A percentile compares a stretch with the other conserved stretches of the same genome.
Evolutionary conservation across 768 basidiomycete species (phyloP).

Genomic region (Dacryopinax spathularia): DNA sequence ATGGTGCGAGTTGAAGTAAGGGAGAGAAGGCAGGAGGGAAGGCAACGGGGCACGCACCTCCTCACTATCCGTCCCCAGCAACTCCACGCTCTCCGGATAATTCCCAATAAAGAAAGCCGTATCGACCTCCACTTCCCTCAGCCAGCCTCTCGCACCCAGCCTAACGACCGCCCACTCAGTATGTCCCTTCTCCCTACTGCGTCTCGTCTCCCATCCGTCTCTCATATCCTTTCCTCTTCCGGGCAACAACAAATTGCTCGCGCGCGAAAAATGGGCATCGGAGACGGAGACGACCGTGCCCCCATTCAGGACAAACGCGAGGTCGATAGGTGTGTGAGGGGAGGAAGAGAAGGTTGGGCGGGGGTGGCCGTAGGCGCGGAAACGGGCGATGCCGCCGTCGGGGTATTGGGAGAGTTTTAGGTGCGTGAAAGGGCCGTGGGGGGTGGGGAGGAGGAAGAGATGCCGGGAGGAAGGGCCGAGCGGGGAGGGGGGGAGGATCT

Average conservation of each 20-base stretch:
- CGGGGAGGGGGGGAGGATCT: constrained; percentile 58
- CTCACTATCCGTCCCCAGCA: constrained; percentile 40
- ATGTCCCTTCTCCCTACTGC: constrained; percentile 64
- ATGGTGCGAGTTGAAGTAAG: neutral
- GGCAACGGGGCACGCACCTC: constrained; percentile 24
- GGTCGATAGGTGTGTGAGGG: constrained; percentile 37
- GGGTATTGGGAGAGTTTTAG: constrained; percentile 93
- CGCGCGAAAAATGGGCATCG: constrained; percentile 91
- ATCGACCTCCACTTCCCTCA: constrained; percentile 75
- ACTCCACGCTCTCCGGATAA: constrained; percentile 76
- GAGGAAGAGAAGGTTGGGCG: constrained; percentile 44
- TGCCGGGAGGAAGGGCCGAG: constrained; percentile 81
- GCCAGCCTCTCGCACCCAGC: constrained; percentile 61
- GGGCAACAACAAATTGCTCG: constrained; percentile 79
- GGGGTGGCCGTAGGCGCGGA: constrained; percentile 79
- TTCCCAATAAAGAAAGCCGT: constrained; percentile 94
- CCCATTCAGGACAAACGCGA: constrained; percentile 83
- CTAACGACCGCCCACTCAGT: constrained; percentile 86
- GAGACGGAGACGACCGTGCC: constrained; percentile 72
- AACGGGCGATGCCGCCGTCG: constrained; percentile 92
- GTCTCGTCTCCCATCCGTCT: constrained; percentile 96
- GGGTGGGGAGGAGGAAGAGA: constrained; percentile 58
- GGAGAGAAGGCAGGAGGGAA: neutral
- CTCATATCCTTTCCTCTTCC: constrained; percentile 92
- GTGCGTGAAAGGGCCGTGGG: constrained; percentile 42